Evolutionary conservation across 208 protist species (phyloP).

Genomic region (Borovskyia barvae): DNA sequence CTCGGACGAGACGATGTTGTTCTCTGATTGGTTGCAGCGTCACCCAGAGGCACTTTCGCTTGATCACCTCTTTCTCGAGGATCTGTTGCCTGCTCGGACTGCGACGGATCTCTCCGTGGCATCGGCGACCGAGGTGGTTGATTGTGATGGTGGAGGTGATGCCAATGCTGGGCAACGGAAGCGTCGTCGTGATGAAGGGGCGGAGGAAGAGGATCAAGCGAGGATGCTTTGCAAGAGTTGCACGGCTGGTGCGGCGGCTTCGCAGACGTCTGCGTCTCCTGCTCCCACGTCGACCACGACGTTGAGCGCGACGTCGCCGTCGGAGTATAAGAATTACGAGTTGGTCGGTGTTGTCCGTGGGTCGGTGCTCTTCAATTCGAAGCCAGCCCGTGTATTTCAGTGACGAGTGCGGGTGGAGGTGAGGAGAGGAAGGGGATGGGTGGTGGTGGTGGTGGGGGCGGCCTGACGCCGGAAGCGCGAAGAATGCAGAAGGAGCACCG

Average conservation of each 20-base stretch:
- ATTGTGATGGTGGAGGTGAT: not conserved
- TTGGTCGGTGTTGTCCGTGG: constrained; percentile 61
- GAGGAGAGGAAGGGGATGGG: not conserved
- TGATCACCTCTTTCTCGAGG: constrained; percentile 29
- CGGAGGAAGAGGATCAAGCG: not conserved
- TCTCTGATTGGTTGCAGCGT: constrained; percentile 51
- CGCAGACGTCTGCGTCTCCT: not conserved
- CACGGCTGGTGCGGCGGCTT: not conserved
- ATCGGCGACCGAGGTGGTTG: not conserved
- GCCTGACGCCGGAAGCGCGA: no score
- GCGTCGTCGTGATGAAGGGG: not conserved
- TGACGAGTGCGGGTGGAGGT: not conserved
- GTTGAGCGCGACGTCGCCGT: not conserved
- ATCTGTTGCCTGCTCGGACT: not conserved
- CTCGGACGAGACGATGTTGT: constrained; percentile 15
- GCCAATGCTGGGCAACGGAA: not conserved
- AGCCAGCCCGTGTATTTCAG: constrained; percentile 57
- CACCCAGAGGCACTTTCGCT: constrained; percentile 56
- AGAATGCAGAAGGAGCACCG: no score
- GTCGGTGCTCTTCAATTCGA: constrained; percentile 68
- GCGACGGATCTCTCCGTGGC: not conserved
- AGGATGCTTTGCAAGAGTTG: not conserved
- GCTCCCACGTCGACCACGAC: not conserved
- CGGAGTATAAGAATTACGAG: constrained; percentile 53
- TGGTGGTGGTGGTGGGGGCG: not conserved